phyloP scores from a whole-genome alignment of 148 eudicot species.

The Rhododendron simsii region DNA sequence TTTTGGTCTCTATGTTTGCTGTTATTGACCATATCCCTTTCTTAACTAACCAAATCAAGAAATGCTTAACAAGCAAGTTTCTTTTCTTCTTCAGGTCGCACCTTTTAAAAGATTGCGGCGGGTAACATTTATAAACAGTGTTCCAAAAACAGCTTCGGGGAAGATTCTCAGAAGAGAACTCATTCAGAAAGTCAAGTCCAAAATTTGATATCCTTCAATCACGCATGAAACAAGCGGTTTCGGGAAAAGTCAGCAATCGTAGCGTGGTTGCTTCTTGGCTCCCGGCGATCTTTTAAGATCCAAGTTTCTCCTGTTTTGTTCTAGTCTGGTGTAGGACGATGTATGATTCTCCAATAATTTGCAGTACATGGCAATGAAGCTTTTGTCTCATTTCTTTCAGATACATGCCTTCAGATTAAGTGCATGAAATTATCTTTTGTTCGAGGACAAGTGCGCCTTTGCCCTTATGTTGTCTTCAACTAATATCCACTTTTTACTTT shows the following conservation, averaged over 20 bases:
- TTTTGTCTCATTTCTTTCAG: not conserved
- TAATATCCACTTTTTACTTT: no score
- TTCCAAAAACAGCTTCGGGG: conserved; percentile 62
- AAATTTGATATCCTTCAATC: conserved; percentile 23
- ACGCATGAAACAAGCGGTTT: not conserved
- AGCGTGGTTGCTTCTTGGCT: not conserved
- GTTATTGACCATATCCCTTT: not conserved
- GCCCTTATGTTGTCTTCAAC: not conserved
- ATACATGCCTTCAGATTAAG: not conserved
- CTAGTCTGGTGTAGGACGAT: not conserved
- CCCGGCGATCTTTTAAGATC: not conserved
- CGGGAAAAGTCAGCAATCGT: not conserved
- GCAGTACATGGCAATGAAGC: not conserved
- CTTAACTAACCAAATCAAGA: not conserved
- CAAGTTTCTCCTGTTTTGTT: not conserved
- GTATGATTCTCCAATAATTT: not conserved
- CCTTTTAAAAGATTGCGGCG: conserved; percentile 57
- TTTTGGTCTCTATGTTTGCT: not conserved
- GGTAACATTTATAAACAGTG: conserved; percentile 36
- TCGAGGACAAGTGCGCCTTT: not conserved
- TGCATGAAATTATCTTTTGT: not conserved
- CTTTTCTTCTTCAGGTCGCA: conserved; percentile 48
- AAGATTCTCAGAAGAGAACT: conserved; percentile 65
- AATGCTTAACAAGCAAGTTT: not conserved
- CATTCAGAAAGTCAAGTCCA: conserved; percentile 33